Base-by-base conservation (phyloP, 2,329 filamentous ascomycete species). In the Colletotrichum euphorbiae region DNA sequence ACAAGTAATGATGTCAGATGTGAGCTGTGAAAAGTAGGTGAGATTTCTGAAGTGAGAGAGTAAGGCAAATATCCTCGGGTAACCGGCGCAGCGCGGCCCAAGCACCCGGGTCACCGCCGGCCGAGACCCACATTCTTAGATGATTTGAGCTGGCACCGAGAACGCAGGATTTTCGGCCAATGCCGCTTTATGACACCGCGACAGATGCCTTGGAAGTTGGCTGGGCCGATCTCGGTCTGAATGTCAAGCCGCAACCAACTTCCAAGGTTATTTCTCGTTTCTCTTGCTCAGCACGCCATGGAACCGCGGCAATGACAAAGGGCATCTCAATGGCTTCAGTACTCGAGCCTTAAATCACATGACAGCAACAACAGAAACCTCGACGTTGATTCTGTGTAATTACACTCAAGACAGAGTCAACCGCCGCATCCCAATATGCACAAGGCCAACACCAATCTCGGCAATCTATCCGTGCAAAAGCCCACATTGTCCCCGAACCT, bases 401-500 rank as follows among this genome's bases (percentile, higher is more conserved):
- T 17, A 21, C n/a, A 7, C 33, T 54, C n/a, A 24, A 56, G 21
- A 56, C 19, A 56, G 17, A 43, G 36, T 56, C 43, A 13, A 7
- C 19, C 21, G 11, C 28, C 19, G 31, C 48, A 31, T 51, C 31
- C 24, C 24, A n/a, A 28, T 6, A 51, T 65, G 36, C 38, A 48
- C 5, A 45, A 65, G 50, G 54, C 66, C 54, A 60, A 51, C 48
- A 59, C 54, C 54, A 60, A 60, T 66, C 55, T 66, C 66, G 66
- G 66, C 66, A 65, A 69, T 66, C 66, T 69, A 66, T 45, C 66
- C 61, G 66, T 54, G n/a, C 36, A 9, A 50, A 57, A 59, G 46
- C 55, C 66, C 48, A 55, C 61, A 54, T 59, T 48, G 42, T 55
- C 66, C 61, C 66, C 54, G 17, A 69, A 66, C 61, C 33, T 69